Conservation (phyloP, 2,329 filamentous ascomycete species). For the Monosporascus sp. region DNA sequence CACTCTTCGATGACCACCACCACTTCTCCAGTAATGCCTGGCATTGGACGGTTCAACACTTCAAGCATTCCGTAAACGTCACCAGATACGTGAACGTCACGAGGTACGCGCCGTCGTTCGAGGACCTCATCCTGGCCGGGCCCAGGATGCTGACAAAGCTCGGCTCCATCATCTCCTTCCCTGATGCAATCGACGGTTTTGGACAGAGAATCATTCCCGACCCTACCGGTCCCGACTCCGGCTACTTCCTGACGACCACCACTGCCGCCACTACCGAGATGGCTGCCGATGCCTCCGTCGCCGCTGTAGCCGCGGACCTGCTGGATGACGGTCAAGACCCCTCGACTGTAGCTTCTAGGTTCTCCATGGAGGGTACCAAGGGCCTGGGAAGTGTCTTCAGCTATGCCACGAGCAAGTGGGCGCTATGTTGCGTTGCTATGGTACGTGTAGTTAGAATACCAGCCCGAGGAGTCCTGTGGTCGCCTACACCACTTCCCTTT, state of each 20-base stretch:
- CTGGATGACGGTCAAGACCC: constrained; percentile 37
- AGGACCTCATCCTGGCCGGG: constrained; percentile 63
- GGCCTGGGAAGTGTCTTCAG: constrained; percentile 82
- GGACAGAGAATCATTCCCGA: constrained; percentile 43
- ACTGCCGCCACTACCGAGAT: constrained; percentile 39
- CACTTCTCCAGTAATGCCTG: constrained; percentile 29
- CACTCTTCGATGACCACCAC: constrained; percentile 33
- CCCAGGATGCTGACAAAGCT: constrained; percentile 63
- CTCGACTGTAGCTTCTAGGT: constrained; percentile 36
- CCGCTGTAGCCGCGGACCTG: constrained; percentile 34
- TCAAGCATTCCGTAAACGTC: constrained; percentile 44
- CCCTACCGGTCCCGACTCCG: constrained; percentile 20
- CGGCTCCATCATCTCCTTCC: constrained; percentile 53
- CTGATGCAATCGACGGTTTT: constrained; percentile 55
- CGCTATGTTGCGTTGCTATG: constrained; percentile 78
- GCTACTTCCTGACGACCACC: constrained; percentile 44
- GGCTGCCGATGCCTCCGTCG: constrained; percentile 32
- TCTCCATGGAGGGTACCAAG: constrained; percentile 55
- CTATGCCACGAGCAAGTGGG: constrained; percentile 90
- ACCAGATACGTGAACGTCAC: constrained; percentile 54
- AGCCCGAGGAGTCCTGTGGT: background rate
- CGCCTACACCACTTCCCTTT: background rate
- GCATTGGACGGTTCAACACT: constrained; percentile 46
- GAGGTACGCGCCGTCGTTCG: constrained; percentile 57
- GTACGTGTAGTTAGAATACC: constrained; percentile 30